Evolutionary conservation across 208 protist genomes (phyloP), one percentile per base, ranked within the genome.

Genomic region (Lotmaria passim): DNA sequence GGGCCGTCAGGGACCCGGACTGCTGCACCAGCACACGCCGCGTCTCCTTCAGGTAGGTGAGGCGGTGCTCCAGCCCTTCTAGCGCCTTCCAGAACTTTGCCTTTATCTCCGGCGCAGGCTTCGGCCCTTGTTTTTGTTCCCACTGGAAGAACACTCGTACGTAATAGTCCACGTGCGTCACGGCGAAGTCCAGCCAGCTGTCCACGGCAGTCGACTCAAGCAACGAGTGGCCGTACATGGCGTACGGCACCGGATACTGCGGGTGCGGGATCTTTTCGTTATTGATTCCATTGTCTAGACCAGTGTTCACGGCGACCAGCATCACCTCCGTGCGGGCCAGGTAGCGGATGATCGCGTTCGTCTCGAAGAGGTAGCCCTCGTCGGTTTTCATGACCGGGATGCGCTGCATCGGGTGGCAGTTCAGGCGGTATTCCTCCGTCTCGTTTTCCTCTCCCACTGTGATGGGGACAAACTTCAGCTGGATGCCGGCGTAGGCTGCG

Each of bases 311-410:
- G 66, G 46, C 64, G 52, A 61, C 61, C 24, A 83, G 61, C 68
- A 82, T 67, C 17, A 75, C 78, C 64, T 91, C 82, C 1, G 76
- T 83, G 33, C 88, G 78, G 2, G 87, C 83, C 15, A 95, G 31
- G 66, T 91, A 89, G 47, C 88, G 78, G 33, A 91, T 80, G 28
- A 95, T 95, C 48, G 87, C 87, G 51, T 89, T 82, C 41, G 75
- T 78, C 50, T 93, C 90, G 67, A 91, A 90, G 15, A 95, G 70
- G 76, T 87, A 93, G 57, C 90, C 90, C 58, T 95, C 87, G 36
- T 81, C 78, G 3, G 84, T 91, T 66, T 93, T 84, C 50, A 93
- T 68, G 2, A 81, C 83, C 0, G 90, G 90, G 23, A 90, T 61
- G 23, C 83, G 83, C 39, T 81, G 64, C 47, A 95, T 61, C 1